Evolutionary conservation across 495 filamentous ascomycete species (phyloP).

Genomic region (Penicillium robsamsonii): DNA sequence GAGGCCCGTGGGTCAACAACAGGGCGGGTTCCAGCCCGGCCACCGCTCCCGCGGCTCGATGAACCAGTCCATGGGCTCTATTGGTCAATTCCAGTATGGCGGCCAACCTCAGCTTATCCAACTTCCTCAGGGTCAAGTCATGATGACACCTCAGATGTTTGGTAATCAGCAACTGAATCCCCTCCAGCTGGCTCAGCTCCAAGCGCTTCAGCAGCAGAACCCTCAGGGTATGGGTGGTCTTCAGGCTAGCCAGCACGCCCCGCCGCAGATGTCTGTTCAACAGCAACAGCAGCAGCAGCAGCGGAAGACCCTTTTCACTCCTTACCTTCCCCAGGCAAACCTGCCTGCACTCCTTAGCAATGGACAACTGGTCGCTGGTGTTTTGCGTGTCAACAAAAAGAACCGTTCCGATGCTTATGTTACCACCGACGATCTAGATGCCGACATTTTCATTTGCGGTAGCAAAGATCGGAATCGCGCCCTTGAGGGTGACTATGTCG

Average conservation of each 20-base stretch:
- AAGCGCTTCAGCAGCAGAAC: conserved; percentile 83
- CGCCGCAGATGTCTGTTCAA: conserved; percentile 54
- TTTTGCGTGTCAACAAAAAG: conserved; percentile 98
- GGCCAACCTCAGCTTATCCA: conserved; percentile 90
- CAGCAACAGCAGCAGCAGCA: conserved; percentile 73
- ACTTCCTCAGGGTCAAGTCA: conserved; percentile 77
- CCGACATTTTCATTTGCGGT: conserved; percentile 98
- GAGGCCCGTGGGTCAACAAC: conserved; percentile 62
- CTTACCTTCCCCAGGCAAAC: conserved; percentile 93
- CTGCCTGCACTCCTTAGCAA: conserved; percentile 87
- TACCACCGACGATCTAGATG: conserved; percentile 88
- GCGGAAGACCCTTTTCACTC: conserved; percentile 97
- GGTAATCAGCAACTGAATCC: conserved; percentile 82
- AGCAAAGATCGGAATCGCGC: conserved; percentile 98
- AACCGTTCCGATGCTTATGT: conserved; percentile 98
- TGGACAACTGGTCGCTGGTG: conserved; percentile 92
- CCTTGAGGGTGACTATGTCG: conserved; percentile 91
- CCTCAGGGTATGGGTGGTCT: conserved; percentile 67
- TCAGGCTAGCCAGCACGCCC: conserved; percentile 75
- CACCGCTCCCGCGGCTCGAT: conserved; percentile 84
- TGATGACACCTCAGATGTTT: conserved; percentile 74
- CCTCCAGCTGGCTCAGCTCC: conserved; percentile 86
- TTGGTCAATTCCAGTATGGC: conserved; percentile 88
- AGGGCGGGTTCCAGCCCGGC: conserved; percentile 78
- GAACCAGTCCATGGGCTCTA: conserved; percentile 78